Percentiles rank a stretch among this genome's conserved stretches.
These are phyloP conservation scores for Austroboletus festivus DNA, from an alignment of 768 basidiomycete species.

Conservation along the genomic window DNA sequence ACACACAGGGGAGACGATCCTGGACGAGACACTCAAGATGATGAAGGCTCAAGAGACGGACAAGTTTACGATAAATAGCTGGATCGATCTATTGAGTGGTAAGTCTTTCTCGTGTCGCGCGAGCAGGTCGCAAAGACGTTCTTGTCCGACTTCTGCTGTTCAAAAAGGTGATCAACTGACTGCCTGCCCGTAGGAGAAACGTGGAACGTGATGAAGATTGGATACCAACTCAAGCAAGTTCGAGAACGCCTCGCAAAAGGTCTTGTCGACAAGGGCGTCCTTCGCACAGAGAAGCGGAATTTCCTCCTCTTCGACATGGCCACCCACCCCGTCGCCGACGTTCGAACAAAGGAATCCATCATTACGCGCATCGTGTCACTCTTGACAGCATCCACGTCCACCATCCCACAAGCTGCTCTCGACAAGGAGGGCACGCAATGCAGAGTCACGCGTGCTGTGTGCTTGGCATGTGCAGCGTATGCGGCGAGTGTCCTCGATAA, in stretches of 20 bases:
- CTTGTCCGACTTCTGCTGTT: background rate
- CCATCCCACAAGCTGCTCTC: slow-evolving; percentile 72
- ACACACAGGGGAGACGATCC: slow-evolving; percentile 92
- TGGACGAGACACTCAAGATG: slow-evolving; percentile 95
- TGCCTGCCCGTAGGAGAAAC: slow-evolving; percentile 73
- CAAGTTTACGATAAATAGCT: slow-evolving; percentile 72
- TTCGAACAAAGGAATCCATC: slow-evolving; percentile 84
- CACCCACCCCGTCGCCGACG: slow-evolving; percentile 94
- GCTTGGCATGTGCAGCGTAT: slow-evolving; percentile 87
- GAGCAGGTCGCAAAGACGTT: background rate
- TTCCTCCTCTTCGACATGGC: slow-evolving; percentile 99
- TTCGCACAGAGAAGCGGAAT: slow-evolving; percentile 98
- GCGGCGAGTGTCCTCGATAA: slow-evolving; percentile 96
- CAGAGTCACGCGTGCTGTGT: slow-evolving; percentile 75
- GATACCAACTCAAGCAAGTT: slow-evolving; percentile 97
- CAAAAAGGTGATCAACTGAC: slow-evolving; percentile 2
- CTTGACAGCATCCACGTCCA: slow-evolving; percentile 78
- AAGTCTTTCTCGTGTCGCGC: background rate
- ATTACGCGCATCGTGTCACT: slow-evolving; percentile 72
- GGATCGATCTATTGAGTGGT: slow-evolving; percentile 96
- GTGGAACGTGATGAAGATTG: slow-evolving; percentile 99
- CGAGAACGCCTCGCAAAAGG: slow-evolving; percentile 96
- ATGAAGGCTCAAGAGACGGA: slow-evolving; percentile 72
- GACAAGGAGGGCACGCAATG: slow-evolving; percentile 78
- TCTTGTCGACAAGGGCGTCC: slow-evolving; percentile 95